Conservation (phyloP, 495 filamentous ascomycete species). For the Hypomontagnella monticulosa region DNA sequence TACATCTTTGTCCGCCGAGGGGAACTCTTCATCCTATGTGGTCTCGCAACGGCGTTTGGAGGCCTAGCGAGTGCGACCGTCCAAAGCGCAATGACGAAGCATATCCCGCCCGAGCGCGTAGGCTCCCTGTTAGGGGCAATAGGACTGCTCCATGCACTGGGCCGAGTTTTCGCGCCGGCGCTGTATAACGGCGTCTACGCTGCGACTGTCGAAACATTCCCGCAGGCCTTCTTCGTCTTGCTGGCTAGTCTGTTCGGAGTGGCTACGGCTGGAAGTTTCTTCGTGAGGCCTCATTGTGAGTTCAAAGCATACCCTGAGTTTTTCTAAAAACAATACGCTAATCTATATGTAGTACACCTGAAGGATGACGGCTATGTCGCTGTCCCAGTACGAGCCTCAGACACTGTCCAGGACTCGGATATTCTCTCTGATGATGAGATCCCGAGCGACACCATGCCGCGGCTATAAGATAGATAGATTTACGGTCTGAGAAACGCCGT, state of each 20-base stretch:
- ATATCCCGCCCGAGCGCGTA: slow-evolving; percentile 80
- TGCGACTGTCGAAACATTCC: slow-evolving; percentile 76
- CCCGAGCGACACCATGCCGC: slow-evolving; percentile 35
- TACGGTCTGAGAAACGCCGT: background rate
- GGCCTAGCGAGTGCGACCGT: slow-evolving; percentile 86
- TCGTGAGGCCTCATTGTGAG: slow-evolving; percentile 75
- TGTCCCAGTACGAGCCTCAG: slow-evolving; percentile 31
- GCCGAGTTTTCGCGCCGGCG: slow-evolving; percentile 79
- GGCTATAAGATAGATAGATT: slow-evolving; percentile 22
- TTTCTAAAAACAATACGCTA: background rate
- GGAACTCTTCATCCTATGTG: slow-evolving; percentile 69
- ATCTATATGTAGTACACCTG: slow-evolving; percentile 30
- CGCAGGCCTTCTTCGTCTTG: slow-evolving; percentile 84
- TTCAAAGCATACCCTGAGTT: background rate
- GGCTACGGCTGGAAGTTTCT: slow-evolving; percentile 70
- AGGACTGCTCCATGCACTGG: slow-evolving; percentile 84
- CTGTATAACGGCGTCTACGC: slow-evolving; percentile 89
- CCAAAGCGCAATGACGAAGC: slow-evolving; percentile 86
- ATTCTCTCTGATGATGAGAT: slow-evolving; percentile 43
- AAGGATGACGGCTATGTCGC: slow-evolving; percentile 33
- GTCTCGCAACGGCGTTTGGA: slow-evolving; percentile 76
- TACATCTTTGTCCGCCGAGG: slow-evolving; percentile 71
- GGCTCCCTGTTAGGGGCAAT: slow-evolving; percentile 88
- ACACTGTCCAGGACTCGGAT: slow-evolving; percentile 28
- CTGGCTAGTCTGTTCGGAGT: slow-evolving; percentile 72